Conservation (phyloP, 139 green algal species). For the Coccomyxa sp. region DNA sequence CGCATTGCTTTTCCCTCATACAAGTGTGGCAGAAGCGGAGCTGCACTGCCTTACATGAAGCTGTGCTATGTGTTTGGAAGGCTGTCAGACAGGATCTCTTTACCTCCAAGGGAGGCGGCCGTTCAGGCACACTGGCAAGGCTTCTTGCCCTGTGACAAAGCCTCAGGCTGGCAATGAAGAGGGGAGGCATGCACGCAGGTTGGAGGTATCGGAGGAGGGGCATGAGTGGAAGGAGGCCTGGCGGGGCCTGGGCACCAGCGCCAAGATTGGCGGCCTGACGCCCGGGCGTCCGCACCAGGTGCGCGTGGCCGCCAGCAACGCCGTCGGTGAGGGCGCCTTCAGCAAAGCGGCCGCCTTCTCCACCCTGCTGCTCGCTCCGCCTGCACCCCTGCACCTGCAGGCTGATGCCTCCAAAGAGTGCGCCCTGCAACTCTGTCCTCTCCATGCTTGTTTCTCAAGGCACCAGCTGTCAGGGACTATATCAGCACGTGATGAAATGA, state of each 20-base stretch:
- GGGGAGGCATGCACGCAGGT: not conserved
- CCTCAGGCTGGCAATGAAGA: not conserved
- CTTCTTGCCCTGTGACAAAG: not conserved
- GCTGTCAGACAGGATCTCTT: too few species aligned
- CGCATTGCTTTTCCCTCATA: too few species aligned
- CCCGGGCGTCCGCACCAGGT: constrained; percentile 36
- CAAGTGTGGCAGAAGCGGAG: not conserved
- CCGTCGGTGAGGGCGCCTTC: constrained; percentile 32
- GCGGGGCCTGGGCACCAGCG: constrained; percentile 15
- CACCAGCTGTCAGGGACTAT: too few species aligned
- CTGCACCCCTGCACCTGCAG: constrained; percentile 4
- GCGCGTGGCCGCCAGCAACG: constrained; percentile 40
- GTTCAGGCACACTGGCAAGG: not conserved
- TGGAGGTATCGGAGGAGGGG: not conserved
- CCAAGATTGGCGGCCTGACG: constrained; percentile 27
- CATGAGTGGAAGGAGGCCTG: constrained; percentile 27
- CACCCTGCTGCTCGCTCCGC: constrained; percentile 30
- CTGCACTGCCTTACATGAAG: constrained; percentile 19
- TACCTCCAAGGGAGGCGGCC: too few species aligned
- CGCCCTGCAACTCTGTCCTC: not conserved
- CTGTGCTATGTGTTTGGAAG: not conserved
- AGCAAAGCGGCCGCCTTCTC: constrained; percentile 10
- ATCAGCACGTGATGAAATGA: too few species aligned
- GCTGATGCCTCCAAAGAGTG: not conserved
- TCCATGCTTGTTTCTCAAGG: not conserved